These are phyloP conservation scores for Crithidia thermophila DNA, from an alignment of 208 protist species.

Conservation along the genomic window DNA sequence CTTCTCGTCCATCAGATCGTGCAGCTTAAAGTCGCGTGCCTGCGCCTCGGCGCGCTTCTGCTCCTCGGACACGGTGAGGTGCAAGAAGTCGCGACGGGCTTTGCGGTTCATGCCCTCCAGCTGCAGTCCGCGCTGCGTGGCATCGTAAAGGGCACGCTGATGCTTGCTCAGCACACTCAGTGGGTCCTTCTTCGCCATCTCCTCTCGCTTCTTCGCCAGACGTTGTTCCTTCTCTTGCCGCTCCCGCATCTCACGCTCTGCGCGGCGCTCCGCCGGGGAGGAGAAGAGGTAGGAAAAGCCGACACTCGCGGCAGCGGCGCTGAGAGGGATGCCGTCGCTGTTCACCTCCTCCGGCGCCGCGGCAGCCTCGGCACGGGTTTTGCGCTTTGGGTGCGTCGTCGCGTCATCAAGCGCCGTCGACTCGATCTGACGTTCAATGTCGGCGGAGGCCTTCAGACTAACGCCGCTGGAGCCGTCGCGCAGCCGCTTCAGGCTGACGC, in stretches of 20 bases:
- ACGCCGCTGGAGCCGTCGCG: constrained; percentile 69
- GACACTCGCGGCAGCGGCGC: constrained; percentile 15
- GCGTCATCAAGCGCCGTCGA: too few species aligned
- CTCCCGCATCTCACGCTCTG: constrained; percentile 56
- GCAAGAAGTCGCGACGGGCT: constrained; percentile 71
- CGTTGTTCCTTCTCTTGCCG: constrained; percentile 32
- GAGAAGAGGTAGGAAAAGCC: constrained; percentile 86
- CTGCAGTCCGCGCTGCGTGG: constrained; percentile 63
- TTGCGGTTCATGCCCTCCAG: constrained; percentile 89
- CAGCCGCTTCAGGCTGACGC: constrained; percentile 71
- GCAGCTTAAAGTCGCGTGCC: constrained; percentile 65
- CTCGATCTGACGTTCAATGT: constrained; percentile 52
- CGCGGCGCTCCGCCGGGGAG: constrained; percentile 76
- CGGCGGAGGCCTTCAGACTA: constrained; percentile 48
- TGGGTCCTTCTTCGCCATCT: constrained; percentile 38
- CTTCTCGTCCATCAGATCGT: constrained; percentile 86
- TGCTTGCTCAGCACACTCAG: constrained; percentile 74
- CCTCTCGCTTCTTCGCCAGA: constrained; percentile 15
- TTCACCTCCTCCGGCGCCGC: constrained; percentile 12
- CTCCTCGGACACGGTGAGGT: constrained; percentile 70
- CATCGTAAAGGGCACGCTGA: constrained; percentile 63
- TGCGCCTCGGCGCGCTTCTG: constrained; percentile 62
- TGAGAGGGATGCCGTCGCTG: constrained; percentile 29
- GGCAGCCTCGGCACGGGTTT: neutral
- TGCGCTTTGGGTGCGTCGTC: neutral